Conservation (phyloP, 257 asterid genomes). For the Fraxinus anomala region DNA sequence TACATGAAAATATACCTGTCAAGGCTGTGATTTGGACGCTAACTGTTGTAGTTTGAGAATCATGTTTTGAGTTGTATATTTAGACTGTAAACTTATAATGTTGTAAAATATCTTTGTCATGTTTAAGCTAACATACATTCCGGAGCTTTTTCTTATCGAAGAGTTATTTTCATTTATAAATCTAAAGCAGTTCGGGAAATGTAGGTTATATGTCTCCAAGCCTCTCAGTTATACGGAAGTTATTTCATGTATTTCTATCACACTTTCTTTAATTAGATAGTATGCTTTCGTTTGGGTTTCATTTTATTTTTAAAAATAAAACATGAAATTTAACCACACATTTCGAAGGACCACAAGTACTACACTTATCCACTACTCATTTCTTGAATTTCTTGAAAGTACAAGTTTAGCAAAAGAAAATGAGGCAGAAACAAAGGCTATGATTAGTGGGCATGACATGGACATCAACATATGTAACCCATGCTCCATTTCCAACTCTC, state of each 20-base stretch:
- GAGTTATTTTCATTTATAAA: background rate
- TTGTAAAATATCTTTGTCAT: background rate
- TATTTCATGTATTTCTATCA: background rate
- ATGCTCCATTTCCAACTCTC: conserved; percentile 6
- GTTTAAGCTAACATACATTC: background rate
- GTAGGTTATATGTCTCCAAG: background rate
- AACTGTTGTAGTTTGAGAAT: background rate
- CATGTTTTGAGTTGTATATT: background rate
- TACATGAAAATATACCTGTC: background rate
- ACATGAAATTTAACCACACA: no score
- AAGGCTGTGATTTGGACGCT: background rate
- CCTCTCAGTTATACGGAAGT: background rate
- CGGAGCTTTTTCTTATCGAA: background rate
- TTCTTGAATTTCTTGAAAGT: no score
- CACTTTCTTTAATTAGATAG: background rate
- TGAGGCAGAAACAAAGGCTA: no score
- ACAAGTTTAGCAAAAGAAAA: no score
- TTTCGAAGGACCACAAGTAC: no score
- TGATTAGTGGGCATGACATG: background rate
- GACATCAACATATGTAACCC: conserved; percentile 1
- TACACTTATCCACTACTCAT: no score
- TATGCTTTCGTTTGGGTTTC: no score
- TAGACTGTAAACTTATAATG: background rate
- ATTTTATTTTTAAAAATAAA: no score
- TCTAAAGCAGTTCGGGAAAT: background rate